Evolutionary conservation across 2,329 filamentous ascomycete genomes (phyloP), one percentile per base, ranked within the genome.

Genomic region (Endoconidiophora laricicola): DNA sequence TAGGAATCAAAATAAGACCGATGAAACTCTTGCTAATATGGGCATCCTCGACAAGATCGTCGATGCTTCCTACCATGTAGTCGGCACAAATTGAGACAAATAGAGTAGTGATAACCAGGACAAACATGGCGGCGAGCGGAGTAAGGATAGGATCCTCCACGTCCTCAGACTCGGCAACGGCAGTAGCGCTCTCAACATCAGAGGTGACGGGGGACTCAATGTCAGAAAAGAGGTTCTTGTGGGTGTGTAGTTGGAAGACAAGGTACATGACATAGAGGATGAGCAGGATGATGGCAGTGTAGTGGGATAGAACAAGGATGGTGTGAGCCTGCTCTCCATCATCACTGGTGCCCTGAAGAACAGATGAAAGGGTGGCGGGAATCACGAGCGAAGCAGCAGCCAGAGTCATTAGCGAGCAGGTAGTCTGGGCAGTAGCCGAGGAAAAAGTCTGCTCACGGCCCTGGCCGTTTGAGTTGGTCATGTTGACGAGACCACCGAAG

Each of bases 1-100:
- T 86, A 2, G 83, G 83, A 45, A 87, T 81, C 18, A 87, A 67
- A 46, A 87, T 84, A 45, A 87, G 68, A 68, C 83, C 83, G 57
- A 88, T 86, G 57, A 88, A 88, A 1, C 79, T 85, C 64, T 83
- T 83, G 68, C 79, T 86, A 61, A 88, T 83, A 54, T 79, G 73
- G 2, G 78, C 77, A 41, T 70, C 77, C 56, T 77, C 71, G 22
- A 86, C 83, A 44, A 88, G 73, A 24, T 71, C 69, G 56, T 86
- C 81, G 58, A 87, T 87, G 58, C 79, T 84, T 57, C 77, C 79
- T 33, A 88, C 83, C 5, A 88, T 71, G 58, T 83, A 85, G 54
- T 87, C 83, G 56, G 83, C 83, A 58, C 83, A 86, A 50, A 85
- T 61, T 16, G 83, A 74, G 24, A 90, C 83, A 2, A 82, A 62